Percentiles rank a stretch among this genome's conserved stretches.
Conservation (phyloP, 352 stramenopile species). For the Phytophthora foliorum region DNA sequence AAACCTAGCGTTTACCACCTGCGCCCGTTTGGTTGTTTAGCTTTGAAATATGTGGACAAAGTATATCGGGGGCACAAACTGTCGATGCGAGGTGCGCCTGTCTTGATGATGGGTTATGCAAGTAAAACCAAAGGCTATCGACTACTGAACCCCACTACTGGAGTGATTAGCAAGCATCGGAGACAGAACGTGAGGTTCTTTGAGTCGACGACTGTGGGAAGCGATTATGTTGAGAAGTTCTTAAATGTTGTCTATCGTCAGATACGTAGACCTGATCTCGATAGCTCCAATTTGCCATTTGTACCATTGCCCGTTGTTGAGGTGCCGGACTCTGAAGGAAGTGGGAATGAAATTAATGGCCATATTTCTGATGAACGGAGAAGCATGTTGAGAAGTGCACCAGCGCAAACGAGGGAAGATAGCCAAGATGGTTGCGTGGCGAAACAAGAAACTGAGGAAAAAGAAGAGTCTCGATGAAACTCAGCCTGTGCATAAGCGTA, state of each 20-base stretch:
- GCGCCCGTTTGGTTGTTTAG: conserved; percentile 13
- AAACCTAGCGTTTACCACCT: conserved; percentile 13
- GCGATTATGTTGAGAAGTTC: conserved; percentile 2
- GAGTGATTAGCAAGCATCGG: conserved; percentile 9
- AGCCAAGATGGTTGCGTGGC: neutral
- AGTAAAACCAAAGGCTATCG: neutral
- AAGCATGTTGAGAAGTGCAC: too few relatives aligned
- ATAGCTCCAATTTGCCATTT: conserved; percentile 8
- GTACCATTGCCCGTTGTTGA: conserved; percentile 3
- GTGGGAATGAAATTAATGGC: too few relatives aligned
- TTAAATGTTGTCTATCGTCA: conserved; percentile 12
- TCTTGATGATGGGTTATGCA: conserved; percentile 10
- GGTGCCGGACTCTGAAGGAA: neutral
- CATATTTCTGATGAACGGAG: too few relatives aligned
- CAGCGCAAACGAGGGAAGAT: neutral
- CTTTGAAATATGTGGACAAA: conserved; percentile 20
- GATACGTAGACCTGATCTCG: conserved; percentile 1
- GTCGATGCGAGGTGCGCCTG: conserved; percentile 2
- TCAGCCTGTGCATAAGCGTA: neutral
- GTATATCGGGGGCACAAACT: conserved; percentile 13
- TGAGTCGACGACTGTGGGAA: conserved; percentile 8
- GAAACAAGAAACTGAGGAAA: neutral
- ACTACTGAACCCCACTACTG: conserved; percentile 4
- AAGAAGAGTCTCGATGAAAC: neutral
- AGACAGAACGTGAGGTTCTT: conserved; percentile 20